Evolutionary conservation across 495 filamentous ascomycete genomes (phyloP), one percentile per base, ranked within the genome.

Genomic region (Aspergillus diversus): DNA sequence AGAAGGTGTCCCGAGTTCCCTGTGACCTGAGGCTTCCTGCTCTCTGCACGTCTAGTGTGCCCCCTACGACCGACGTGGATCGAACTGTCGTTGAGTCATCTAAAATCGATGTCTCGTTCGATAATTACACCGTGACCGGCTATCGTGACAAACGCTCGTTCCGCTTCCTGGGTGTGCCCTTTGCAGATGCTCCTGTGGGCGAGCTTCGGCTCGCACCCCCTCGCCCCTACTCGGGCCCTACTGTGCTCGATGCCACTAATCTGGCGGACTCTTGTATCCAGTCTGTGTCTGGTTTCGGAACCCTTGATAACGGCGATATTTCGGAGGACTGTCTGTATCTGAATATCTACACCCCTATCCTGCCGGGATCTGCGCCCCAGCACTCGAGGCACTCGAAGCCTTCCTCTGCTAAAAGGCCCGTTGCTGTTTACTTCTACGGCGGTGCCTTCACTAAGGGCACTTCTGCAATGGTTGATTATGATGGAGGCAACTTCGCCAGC

Each of bases 141-240:
- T 81, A 75, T 58, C 74, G 80, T 31, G 80, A 84, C 66, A 71
- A 79, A 37, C 80, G 79, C 50, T 82, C 79, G 12, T 84, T 83
- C 69, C 79, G 80, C 12, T 85, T 85, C 63, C 67, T 79, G 5
- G 81, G 83, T 7, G 74, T 85, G 15, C 79, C 77, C 8, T 85
- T 81, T 53, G 83, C 83, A 13, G 69, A 81, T 55, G 63, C 71
- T 15, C 80, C 81, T 0, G 46, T 73, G 2, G 59, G 63, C 6
- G 55, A 72, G 1, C 51, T 77, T 37, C 75, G 82, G 13, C 80
- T 79, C 48, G 69, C 73, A 15, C 81, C 84, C 55, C 78, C 81
- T 7, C 74, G 67, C 5, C 61, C 77, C 15, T 69, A 73, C 54
- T 77, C 69, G 1, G 78, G 78, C 5, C 67, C 76, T 50, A 77